These are phyloP conservation scores for Marasmius oreades DNA, from an alignment of 1,284 basidiomycete genomes.

Conservation along the genomic window DNA sequence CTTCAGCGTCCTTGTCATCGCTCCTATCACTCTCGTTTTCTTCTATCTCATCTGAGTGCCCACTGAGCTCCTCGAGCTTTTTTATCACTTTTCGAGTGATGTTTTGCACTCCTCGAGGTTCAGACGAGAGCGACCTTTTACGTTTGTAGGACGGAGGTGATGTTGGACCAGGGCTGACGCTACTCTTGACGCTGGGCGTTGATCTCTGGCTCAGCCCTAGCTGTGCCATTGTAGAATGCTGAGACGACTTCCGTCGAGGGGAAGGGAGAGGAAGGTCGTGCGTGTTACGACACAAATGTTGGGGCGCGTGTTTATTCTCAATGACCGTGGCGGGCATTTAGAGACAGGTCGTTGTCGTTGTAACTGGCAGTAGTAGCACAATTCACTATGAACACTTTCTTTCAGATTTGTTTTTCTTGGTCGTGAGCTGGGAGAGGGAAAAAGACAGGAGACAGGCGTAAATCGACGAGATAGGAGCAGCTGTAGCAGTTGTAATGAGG, in stretches of 20 bases:
- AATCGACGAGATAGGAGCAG: no score
- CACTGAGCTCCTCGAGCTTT: constrained; percentile 38
- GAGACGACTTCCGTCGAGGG: not conserved
- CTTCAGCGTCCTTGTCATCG: constrained; percentile 14
- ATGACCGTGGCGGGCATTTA: not conserved
- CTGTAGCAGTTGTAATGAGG: no score
- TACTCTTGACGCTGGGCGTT: not conserved
- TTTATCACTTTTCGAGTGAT: constrained; percentile 44
- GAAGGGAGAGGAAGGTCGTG: not conserved
- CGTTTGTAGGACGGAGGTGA: not conserved
- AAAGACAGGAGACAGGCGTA: no score
- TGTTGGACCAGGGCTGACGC: not conserved
- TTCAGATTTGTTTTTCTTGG: not conserved
- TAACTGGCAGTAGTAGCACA: not conserved
- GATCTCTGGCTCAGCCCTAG: not conserved
- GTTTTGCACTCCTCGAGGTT: constrained; percentile 36
- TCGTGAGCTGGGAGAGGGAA: no score
- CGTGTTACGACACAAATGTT: not conserved
- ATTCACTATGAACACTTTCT: not conserved
- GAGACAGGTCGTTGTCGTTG: not conserved
- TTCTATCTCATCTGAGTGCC: constrained; percentile 23
- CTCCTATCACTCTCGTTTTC: constrained; percentile 20
- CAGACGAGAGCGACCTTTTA: constrained; percentile 23
- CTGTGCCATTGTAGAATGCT: not conserved
- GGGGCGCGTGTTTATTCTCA: not conserved